A percentile compares a stretch with the other conserved stretches of the same genome.
Evolutionary conservation across 768 basidiomycete species (phyloP).

Genomic region (Podaxis rugospora): DNA sequence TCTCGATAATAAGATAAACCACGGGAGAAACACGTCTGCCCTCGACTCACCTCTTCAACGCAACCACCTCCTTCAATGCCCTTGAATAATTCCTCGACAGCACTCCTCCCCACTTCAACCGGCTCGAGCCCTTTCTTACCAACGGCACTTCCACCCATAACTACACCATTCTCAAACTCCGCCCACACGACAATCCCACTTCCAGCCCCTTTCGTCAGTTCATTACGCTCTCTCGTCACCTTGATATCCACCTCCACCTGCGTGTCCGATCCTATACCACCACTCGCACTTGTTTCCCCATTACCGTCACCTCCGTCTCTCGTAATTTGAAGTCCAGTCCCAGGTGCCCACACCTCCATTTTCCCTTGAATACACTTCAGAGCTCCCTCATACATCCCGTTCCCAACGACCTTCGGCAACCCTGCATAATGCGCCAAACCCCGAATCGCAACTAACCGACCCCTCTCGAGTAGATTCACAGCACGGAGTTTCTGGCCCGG

Average conservation of each 20-base stretch:
- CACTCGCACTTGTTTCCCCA: neutral
- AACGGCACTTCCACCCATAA: conserved; percentile 66
- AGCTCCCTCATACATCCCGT: conserved; percentile 55
- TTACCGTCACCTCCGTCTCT: conserved; percentile 1
- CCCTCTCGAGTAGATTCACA: conserved; percentile 53
- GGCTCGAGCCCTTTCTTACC: conserved; percentile 47
- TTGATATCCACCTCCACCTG: conserved; percentile 35
- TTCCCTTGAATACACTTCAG: conserved; percentile 28
- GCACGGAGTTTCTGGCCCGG: conserved; percentile 31
- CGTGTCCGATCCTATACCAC: conserved; percentile 11
- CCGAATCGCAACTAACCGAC: conserved; percentile 41
- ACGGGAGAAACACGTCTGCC: neutral
- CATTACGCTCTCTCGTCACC: conserved; percentile 36
- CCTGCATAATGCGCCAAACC: conserved; percentile 67
- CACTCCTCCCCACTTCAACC: conserved; percentile 48
- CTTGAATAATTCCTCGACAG: conserved; percentile 52
- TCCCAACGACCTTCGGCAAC: conserved; percentile 52
- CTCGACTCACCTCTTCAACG: conserved; percentile 57
- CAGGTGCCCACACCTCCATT: conserved; percentile 25
- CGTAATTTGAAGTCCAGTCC: conserved; percentile 13
- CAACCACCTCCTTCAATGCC: conserved; percentile 65
- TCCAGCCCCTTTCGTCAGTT: conserved; percentile 52
- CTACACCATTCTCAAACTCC: conserved; percentile 61
- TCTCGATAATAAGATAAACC: neutral
- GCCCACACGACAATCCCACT: conserved; percentile 76